Evolutionary conservation across 1,284 basidiomycete genomes (phyloP).

Genomic region (Erythrobasidium hasegawianum): DNA sequence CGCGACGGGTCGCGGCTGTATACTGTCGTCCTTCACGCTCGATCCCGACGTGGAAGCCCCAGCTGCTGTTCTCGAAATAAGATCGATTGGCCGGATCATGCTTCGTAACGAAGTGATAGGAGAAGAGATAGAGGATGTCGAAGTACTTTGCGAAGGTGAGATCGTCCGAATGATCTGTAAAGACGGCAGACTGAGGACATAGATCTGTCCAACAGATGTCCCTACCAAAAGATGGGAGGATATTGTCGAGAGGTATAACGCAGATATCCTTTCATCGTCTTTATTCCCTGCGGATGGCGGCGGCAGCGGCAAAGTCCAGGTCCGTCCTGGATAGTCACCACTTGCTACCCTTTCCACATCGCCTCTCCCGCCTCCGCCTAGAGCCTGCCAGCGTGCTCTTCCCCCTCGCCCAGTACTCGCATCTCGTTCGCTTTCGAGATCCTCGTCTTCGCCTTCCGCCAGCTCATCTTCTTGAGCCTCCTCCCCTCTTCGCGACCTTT

Average conservation of each 20-base stretch:
- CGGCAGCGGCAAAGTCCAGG: background rate
- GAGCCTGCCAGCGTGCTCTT: constrained; percentile 18
- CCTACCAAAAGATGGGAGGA: constrained; percentile 57
- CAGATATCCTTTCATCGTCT: constrained; percentile 56
- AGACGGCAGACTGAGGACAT: constrained; percentile 80
- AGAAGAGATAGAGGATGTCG: constrained; percentile 48
- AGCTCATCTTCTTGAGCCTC: background rate
- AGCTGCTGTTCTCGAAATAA: constrained; percentile 63
- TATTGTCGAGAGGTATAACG: constrained; percentile 69
- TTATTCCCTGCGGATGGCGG: constrained; percentile 36
- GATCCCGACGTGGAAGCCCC: background rate
- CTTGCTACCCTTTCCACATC: constrained; percentile 12
- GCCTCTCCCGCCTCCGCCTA: constrained; percentile 30
- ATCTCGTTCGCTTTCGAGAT: background rate
- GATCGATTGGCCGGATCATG: constrained; percentile 74
- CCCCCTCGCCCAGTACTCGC: background rate
- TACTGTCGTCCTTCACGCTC: background rate
- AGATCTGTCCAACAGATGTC: constrained; percentile 58
- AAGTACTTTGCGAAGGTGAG: constrained; percentile 59
- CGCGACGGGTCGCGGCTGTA: constrained; percentile 24
- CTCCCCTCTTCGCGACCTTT: constrained; percentile 3
- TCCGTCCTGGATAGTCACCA: background rate
- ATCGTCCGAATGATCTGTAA: constrained; percentile 82
- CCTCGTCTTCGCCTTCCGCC: constrained; percentile 4
- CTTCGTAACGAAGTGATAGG: constrained; percentile 70